phyloP scores from a whole-genome alignment of 202 grass and related monocot genomes.

The Bolboschoenoplectus hybrid region DNA sequence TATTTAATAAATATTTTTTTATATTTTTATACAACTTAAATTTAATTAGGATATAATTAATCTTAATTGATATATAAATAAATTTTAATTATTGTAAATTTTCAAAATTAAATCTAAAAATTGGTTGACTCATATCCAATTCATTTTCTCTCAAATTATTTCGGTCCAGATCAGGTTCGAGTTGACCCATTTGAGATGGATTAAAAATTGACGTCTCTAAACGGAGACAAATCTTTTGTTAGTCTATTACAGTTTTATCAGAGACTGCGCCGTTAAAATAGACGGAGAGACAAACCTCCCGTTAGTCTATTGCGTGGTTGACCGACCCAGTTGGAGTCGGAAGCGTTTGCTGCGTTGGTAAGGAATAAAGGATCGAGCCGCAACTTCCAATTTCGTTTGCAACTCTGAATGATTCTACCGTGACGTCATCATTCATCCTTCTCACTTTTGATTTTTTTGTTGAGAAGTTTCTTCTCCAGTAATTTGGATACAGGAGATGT shows the following conservation, averaged over 20 bases:
- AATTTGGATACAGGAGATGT: background rate
- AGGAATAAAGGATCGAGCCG: background rate
- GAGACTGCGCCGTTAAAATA: background rate
- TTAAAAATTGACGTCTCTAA: no score
- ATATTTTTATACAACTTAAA: no score
- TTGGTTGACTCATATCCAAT: no score
- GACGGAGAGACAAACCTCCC: background rate
- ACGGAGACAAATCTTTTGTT: background rate
- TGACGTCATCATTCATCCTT: background rate
- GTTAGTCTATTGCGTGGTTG: conserved; percentile 23
- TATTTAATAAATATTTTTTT: no score
- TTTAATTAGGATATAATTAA: no score
- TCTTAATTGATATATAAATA: no score
- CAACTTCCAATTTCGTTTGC: background rate
- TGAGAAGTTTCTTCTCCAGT: background rate
- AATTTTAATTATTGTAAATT: no score
- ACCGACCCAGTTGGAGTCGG: background rate
- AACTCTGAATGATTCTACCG: background rate
- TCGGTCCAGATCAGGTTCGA: no score
- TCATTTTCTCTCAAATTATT: no score
- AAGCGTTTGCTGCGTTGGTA: background rate
- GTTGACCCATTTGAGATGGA: no score
- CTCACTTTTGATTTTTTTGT: background rate
- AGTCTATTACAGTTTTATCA: background rate
- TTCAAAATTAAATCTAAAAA: no score